Percentiles rank a stretch among this genome's conserved stretches.
Conservation (phyloP, 2,329 filamentous ascomycete genomes). For the Arthrobotrys iridis region DNA sequence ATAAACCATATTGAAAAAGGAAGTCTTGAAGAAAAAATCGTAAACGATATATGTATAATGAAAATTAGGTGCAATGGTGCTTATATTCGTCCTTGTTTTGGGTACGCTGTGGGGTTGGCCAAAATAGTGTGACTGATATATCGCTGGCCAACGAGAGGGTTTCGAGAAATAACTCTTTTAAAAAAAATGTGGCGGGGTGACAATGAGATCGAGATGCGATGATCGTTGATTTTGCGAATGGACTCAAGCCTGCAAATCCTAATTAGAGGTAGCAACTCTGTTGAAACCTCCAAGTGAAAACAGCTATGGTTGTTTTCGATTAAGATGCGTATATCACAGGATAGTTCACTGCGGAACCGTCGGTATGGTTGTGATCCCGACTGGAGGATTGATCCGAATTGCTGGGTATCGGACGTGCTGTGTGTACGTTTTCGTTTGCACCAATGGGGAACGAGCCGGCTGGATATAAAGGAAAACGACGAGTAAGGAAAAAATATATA, state of each 20-base stretch:
- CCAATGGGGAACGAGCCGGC: slow-evolving; percentile 31
- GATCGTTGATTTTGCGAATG: slow-evolving; percentile 38
- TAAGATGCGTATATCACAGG: slow-evolving; percentile 26
- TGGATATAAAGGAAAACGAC: slow-evolving; percentile 43
- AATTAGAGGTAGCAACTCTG: slow-evolving; percentile 33
- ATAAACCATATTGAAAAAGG: slow-evolving; percentile 76
- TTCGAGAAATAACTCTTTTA: slow-evolving; percentile 33
- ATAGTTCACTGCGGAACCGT: slow-evolving; percentile 46
- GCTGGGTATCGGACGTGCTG: slow-evolving; percentile 34
- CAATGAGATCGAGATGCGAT: slow-evolving; percentile 14
- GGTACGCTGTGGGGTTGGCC: background rate
- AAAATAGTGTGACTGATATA: slow-evolving; percentile 49
- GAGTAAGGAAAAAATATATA: slow-evolving; percentile 31
- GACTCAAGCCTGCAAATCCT: slow-evolving; percentile 43
- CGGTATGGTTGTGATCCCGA: slow-evolving; percentile 40
- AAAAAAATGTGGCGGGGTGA: slow-evolving; percentile 44
- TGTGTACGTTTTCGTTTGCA: slow-evolving; percentile 37
- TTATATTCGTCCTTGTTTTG: too few relatives aligned
- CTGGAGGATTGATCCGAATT: slow-evolving; percentile 45
- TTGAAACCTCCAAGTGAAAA: slow-evolving; percentile 33
- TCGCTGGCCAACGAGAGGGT: slow-evolving; percentile 14
- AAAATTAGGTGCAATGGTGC: slow-evolving; percentile 48
- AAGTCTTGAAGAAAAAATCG: slow-evolving; percentile 2
- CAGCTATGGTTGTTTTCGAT: slow-evolving; percentile 42
- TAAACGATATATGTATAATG: slow-evolving; percentile 50